Conservation (phyloP, 495 filamentous ascomycete genomes). For the Penicillium pulvis region DNA sequence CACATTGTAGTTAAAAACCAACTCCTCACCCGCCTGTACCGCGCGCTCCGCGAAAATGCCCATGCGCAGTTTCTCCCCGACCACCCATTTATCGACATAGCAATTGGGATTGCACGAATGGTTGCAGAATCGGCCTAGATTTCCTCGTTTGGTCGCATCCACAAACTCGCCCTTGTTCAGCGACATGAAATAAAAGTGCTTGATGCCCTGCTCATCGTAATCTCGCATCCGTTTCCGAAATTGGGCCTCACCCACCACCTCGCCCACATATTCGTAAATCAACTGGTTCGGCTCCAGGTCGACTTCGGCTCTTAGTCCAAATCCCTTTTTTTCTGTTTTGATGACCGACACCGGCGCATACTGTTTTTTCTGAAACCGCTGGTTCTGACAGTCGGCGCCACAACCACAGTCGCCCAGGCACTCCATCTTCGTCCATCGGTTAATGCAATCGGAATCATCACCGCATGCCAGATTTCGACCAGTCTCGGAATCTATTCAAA, state of each 20-base stretch:
- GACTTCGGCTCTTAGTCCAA: conserved; percentile 79
- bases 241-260: conserved; percentile 90
- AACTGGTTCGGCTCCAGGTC: conserved; percentile 81
- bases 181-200: conserved; percentile 99
- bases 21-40: conserved; percentile 87
- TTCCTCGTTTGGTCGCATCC: conserved; percentile 95
- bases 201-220: conserved; percentile 94
- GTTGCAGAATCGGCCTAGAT: conserved; percentile 96
- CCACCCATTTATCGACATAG: conserved; percentile 99
- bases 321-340: conserved; percentile 96
- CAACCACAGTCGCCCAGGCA: conserved; percentile 86
- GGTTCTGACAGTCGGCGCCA: conserved; percentile 86
- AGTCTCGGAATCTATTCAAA: conserved; percentile 58
- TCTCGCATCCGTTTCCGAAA: conserved; percentile 87
- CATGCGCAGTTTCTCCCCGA: conserved; percentile 98
- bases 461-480: conserved; percentile 82
- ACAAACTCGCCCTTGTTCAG: conserved; percentile 95
- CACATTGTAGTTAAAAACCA: conserved; percentile 99
- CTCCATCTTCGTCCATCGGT: conserved; percentile 96
- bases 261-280: conserved; percentile 97
- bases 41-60: conserved; percentile 93
- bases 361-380: conserved; percentile 88
- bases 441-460: conserved; percentile 98
- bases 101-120: conserved; percentile 99
- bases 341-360: conserved; percentile 93